Percentiles rank a stretch among this genome's conserved stretches.
phyloP scores from a whole-genome alignment of 228 moss, liverwort and hornwort species.

The Sphagnum magellanicum region DNA sequence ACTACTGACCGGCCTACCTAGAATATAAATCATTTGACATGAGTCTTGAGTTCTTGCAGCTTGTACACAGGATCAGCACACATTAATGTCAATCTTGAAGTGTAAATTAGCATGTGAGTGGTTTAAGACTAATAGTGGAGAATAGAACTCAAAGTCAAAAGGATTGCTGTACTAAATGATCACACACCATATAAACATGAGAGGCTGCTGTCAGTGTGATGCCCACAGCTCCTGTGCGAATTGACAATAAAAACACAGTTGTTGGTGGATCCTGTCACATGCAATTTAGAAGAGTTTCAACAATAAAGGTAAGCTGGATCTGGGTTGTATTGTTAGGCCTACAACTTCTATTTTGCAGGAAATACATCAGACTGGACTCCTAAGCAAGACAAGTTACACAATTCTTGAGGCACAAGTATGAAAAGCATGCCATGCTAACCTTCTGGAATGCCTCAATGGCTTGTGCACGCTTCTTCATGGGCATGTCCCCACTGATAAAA shows the following conservation, averaged over 20 bases:
- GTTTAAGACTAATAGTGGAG: no score
- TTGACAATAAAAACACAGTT: conserved; percentile 90
- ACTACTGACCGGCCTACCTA: not conserved
- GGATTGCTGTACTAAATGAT: no score
- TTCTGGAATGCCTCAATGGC: conserved; percentile 99
- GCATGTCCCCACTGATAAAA: conserved; percentile 99
- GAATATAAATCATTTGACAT: no score
- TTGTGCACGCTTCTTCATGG: conserved; percentile 98
- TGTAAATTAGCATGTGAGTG: no score
- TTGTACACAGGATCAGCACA: no score
- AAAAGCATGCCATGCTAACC: conserved; percentile 21
- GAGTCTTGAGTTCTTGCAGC: no score
- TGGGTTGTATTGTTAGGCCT: no score
- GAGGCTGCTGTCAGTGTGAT: conserved; percentile 98
- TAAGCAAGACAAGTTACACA: not conserved
- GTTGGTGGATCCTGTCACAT: conserved; percentile 93
- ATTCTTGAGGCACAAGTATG: not conserved
- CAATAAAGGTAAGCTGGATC: not conserved
- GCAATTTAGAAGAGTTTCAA: not conserved
- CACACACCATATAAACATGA: conserved; percentile 92
- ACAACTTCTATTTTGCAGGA: no score
- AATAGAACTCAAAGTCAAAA: no score
- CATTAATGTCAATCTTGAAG: no score
- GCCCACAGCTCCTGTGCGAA: conserved; percentile 96
- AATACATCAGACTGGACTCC: no score